These are phyloP conservation scores for Phyllosticta capitalensis DNA, from an alignment of 2,329 filamentous ascomycete species.

Conservation along the genomic window DNA sequence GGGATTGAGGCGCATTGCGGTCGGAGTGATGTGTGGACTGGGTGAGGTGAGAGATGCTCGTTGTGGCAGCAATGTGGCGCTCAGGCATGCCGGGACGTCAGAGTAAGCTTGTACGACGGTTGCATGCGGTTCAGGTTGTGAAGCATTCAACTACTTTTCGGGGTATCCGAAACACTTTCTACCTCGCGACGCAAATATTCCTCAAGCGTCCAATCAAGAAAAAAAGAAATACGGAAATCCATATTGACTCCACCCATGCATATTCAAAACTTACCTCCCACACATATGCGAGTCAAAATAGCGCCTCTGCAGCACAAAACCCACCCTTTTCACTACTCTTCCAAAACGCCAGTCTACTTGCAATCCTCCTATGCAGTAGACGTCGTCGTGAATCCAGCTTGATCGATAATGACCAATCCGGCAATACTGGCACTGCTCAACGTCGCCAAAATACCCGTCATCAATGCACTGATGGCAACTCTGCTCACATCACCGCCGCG, in stretches of 20 bases:
- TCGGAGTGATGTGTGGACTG: background rate
- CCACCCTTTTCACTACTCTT: background rate
- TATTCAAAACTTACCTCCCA: background rate
- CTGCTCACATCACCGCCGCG: slow-evolving; percentile 65
- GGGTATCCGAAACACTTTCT: background rate
- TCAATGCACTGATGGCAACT: slow-evolving; percentile 66
- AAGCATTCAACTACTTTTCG: background rate
- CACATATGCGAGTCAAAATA: background rate
- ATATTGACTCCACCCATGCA: background rate
- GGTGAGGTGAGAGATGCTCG: background rate
- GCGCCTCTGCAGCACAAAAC: background rate
- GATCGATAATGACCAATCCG: slow-evolving; percentile 59
- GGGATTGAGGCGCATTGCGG: too few relatives aligned
- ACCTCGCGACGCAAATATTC: background rate
- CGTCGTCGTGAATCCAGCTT: slow-evolving; percentile 21
- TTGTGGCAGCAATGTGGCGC: background rate
- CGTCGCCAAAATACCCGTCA: slow-evolving; percentile 70
- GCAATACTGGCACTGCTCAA: slow-evolving; percentile 70
- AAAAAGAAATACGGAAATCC: too few relatives aligned
- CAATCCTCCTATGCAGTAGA: background rate
- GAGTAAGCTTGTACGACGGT: background rate
- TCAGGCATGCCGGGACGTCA: background rate
- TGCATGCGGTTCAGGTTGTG: background rate
- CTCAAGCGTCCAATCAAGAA: background rate
- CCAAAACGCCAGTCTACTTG: background rate